A percentile compares a stretch with the other conserved stretches of the same genome.
These are phyloP conservation scores for Aspergillus fumigatus DNA, from an alignment of 2,329 filamentous ascomycete genomes.

Conservation along the genomic window DNA sequence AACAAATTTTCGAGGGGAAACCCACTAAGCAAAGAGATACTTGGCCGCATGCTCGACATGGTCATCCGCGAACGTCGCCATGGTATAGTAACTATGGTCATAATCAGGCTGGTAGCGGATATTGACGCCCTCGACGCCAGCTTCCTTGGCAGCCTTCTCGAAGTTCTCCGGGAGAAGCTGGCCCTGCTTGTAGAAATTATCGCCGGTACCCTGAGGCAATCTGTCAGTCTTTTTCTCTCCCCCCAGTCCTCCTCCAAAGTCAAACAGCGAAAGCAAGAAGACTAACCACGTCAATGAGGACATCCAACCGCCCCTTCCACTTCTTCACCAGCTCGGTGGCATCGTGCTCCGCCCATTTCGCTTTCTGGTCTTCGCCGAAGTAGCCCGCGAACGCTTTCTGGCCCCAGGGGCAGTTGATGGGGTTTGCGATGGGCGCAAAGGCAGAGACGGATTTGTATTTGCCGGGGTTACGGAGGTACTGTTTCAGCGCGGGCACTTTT, in stretches of 20 bases:
- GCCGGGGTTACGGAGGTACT: conserved; percentile 86
- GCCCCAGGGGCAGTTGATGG: conserved; percentile 82
- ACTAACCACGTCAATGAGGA: conserved; percentile 79
- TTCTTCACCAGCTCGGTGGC: conserved; percentile 81
- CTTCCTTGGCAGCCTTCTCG: conserved; percentile 69
- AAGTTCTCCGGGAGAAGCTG: conserved; percentile 95
- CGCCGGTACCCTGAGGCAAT: conserved; percentile 67
- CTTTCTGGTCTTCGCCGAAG: conserved; percentile 66
- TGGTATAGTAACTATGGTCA: conserved; percentile 97
- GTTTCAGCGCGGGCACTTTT: conserved; percentile 1
- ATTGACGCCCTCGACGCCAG: conserved; percentile 66
- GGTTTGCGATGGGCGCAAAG: conserved; percentile 87
- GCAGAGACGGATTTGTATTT: conserved; percentile 85
- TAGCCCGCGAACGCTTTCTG: conserved; percentile 93
- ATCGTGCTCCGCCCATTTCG: conserved; percentile 83
- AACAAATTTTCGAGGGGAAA: conserved; percentile 13
- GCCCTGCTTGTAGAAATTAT: conserved; percentile 93
- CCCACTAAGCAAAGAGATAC: conserved; percentile 62
- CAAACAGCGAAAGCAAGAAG: background rate
- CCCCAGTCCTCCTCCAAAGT: too few species aligned
- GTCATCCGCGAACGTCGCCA: conserved; percentile 83
- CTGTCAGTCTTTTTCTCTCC: too few species aligned
- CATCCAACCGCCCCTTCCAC: conserved; percentile 68
- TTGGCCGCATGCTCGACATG: conserved; percentile 91
- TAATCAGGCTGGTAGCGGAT: conserved; percentile 86